A percentile compares a stretch with the other conserved stretches of the same genome.
Evolutionary conservation across 2,329 filamentous ascomycete species (phyloP).

Genomic region (Aspergillus uvarum): DNA sequence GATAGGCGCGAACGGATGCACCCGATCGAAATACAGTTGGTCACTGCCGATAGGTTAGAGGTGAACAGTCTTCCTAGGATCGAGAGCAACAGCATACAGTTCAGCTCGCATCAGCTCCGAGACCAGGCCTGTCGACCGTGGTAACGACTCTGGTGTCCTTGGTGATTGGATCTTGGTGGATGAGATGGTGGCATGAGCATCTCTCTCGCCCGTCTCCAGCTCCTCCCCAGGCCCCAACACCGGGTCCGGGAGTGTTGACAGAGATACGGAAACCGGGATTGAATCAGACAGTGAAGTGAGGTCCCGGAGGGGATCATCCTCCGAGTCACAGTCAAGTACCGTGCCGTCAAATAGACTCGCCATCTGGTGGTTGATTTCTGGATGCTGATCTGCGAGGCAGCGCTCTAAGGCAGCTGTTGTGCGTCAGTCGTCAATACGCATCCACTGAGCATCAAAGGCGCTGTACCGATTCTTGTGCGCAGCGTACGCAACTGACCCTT

Average conservation of each 20-base stretch:
- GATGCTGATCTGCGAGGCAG: slow-evolving; percentile 28
- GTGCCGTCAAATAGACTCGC: slow-evolving; percentile 14
- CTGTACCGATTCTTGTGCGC: slow-evolving; percentile 29
- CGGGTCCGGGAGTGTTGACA: slow-evolving; percentile 1
- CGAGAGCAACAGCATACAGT: slow-evolving; percentile 15
- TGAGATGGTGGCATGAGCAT: background rate
- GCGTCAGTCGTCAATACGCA: background rate
- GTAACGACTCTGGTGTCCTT: slow-evolving; percentile 9
- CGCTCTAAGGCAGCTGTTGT: slow-evolving; percentile 27
- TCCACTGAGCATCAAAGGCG: background rate
- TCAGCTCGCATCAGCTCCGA: slow-evolving; percentile 23
- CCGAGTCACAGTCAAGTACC: slow-evolving; percentile 16
- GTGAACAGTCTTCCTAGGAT: background rate
- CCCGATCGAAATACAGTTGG: slow-evolving; percentile 34
- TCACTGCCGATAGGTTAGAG: slow-evolving; percentile 20
- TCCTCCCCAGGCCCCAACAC: slow-evolving; percentile 1
- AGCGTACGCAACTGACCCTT: slow-evolving; percentile 31
- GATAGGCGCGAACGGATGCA: slow-evolving; percentile 30
- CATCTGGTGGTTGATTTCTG: slow-evolving; percentile 21
- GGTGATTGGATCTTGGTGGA: slow-evolving; percentile 6
- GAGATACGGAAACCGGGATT: background rate
- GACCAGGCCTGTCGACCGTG: slow-evolving; percentile 10
- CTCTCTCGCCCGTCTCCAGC: background rate
- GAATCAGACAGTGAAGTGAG: background rate
- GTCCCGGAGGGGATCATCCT: slow-evolving; percentile 18